Evolutionary conservation across 176 grass and related monocot species (phyloP).

Genomic region (Luzula sylvatica): DNA sequence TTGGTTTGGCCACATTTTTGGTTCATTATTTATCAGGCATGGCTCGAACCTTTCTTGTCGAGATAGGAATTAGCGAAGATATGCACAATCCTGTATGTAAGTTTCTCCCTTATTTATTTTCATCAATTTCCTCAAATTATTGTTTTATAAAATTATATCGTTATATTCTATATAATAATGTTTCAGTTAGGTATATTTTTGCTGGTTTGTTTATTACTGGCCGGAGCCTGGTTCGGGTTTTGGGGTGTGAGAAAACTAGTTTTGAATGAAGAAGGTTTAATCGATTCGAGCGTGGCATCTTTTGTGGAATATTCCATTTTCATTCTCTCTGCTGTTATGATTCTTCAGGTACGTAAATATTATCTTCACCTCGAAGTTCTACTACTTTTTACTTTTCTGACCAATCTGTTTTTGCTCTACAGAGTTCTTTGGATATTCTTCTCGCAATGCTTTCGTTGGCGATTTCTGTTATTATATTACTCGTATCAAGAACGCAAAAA

Average conservation of each 20-base stretch:
- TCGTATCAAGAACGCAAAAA: conserved; percentile 36
- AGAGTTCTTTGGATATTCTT: conserved; percentile 79
- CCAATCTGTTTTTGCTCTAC: conserved; percentile 3
- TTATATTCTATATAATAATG: not conserved
- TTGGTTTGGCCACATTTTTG: conserved; percentile 62
- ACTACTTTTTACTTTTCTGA: not conserved
- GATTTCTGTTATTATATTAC: conserved; percentile 33
- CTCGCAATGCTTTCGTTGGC: conserved; percentile 45
- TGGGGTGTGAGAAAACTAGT: conserved; percentile 95
- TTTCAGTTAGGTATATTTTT: conserved; percentile 78
- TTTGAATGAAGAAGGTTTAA: conserved; percentile 79
- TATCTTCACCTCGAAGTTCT: not conserved
- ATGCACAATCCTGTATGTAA: conserved; percentile 99
- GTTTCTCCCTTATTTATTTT: conserved; percentile 27
- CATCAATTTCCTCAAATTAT: not conserved
- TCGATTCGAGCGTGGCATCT: conserved; percentile 65
- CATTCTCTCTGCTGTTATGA: conserved; percentile 67
- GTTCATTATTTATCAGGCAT: conserved; percentile 61
- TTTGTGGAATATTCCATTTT: conserved; percentile 85
- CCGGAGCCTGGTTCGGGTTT: conserved; percentile 96
- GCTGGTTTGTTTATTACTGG: conserved; percentile 56
- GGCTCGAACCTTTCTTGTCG: conserved; percentile 49
- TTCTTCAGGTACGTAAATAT: conserved; percentile 65
- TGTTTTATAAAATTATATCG: too few species aligned
- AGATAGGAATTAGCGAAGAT: conserved; percentile 91